Base-by-base conservation (phyloP, 2,329 filamentous ascomycete species). In the Calonectria naviculata region DNA sequence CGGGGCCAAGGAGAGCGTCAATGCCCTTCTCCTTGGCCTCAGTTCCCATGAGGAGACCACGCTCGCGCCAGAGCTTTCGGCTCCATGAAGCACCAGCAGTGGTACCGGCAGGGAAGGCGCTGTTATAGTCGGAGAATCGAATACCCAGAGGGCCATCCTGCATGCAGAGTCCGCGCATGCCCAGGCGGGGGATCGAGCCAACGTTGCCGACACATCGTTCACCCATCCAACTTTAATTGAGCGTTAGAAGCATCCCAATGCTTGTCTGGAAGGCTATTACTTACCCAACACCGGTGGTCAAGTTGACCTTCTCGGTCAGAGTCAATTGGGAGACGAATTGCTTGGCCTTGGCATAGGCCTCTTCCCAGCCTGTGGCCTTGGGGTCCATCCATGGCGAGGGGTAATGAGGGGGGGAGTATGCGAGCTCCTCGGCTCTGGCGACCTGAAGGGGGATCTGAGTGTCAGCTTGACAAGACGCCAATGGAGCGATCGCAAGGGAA, bases 251-350 rank as follows among this genome's bases (percentile, higher is more conserved):
- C 49, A 15, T 24, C 9, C 31, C 10, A 2, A 46, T 19, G n/a
- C 91, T 47, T 31, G 19, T 52, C 3, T 24, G 42, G 41, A 73
- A 42, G 31, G 46, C 7, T 6, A 84, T 91, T 82, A 84, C 91
- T 82, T 84, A 96, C 90, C 95, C 95, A 74, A 93, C 90, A 82
- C 96, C 96, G 0, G 95, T 98, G 3, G 96, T 98, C 74, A 99
- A 82, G 82, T 98, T 98, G 83, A 98, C 95, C 85, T 98, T 98
- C 83, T 98, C 95, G 13, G 91, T 80, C 41, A 98, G 87, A 0
- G 95, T 97, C 83, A 98, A 84, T 80, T 95, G 91, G 12, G 93
- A 93, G 54, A 98, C 95, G 78, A 98, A 96, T 3, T 88, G 90
- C 75, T 90, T 91, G 1, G 95, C 95, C 82, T 93, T 92, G 24